These are phyloP conservation scores for Magnusiomyces paraingens DNA, from an alignment of 1,139 yeast species.

Conservation along the genomic window DNA sequence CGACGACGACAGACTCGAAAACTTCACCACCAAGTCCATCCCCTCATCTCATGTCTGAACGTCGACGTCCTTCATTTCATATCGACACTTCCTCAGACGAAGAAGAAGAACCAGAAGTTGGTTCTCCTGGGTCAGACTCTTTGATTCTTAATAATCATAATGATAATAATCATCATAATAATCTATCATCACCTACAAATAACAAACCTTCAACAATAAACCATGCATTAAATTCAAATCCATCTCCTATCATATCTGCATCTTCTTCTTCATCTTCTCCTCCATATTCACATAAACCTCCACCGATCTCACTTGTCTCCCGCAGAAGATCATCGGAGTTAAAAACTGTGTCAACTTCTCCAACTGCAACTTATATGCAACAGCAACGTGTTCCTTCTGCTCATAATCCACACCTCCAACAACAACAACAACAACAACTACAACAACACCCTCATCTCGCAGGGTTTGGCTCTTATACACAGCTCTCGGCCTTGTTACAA, in stretches of 20 bases:
- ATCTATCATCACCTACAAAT: neutral
- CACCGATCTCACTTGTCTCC: no score
- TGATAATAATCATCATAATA: neutral
- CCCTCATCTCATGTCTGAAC: no score
- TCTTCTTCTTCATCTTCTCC: neutral
- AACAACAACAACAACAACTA: neutral
- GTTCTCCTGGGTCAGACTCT: neutral
- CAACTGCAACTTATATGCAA: neutral
- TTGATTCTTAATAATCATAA: neutral
- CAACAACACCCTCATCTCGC: slow-evolving; percentile 1
- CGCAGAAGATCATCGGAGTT: no score
- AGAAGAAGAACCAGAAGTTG: slow-evolving; percentile 14
- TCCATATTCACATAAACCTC: no score
- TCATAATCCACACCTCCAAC: neutral
- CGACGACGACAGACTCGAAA: no score
- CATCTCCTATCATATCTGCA: neutral
- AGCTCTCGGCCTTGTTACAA: slow-evolving; percentile 5
- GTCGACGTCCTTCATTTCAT: slow-evolving; percentile 19
- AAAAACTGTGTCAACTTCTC: neutral
- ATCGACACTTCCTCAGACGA: slow-evolving; percentile 18
- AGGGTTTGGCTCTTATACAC: neutral
- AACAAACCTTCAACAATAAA: neutral
- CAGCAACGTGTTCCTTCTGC: neutral
- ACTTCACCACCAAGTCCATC: no score
- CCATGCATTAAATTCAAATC: neutral